Percentiles rank a stretch among this genome's conserved stretches.
Evolutionary conservation across 1,139 yeast genomes (phyloP).

Genomic region (Zygosaccharomyces sapae): DNA sequence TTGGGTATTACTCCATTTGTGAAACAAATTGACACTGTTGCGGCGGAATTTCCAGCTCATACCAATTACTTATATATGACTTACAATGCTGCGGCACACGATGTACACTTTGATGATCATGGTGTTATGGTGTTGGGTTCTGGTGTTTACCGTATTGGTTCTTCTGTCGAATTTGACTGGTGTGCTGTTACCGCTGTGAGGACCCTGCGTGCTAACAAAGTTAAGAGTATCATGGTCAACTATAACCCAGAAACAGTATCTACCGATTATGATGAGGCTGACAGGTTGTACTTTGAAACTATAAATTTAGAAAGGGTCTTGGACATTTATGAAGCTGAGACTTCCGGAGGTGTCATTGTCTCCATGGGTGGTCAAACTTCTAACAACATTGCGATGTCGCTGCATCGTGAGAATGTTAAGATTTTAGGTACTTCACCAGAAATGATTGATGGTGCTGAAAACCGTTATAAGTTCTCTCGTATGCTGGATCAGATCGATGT

Average conservation of each 20-base stretch:
- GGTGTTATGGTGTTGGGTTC: conserved; percentile 90
- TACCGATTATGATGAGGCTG: conserved; percentile 98
- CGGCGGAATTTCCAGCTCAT: conserved; percentile 97
- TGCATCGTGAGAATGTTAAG: conserved; percentile 93
- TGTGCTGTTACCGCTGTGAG: conserved; percentile 95
- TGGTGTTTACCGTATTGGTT: conserved; percentile 92
- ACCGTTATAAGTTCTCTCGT: conserved; percentile 95
- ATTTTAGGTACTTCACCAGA: conserved; percentile 96
- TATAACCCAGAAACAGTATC: conserved; percentile 98
- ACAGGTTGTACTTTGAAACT: conserved; percentile 92
- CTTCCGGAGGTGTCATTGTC: conserved; percentile 86
- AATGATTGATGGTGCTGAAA: conserved; percentile 98
- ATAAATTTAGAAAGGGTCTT: conserved; percentile 91
- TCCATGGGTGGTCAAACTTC: conserved; percentile 99
- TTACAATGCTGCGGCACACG: conserved; percentile 88
- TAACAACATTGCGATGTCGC: conserved; percentile 88
- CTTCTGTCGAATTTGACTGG: conserved; percentile 94
- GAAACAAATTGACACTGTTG: conserved; percentile 96
- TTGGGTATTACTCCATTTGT: conserved; percentile 88
- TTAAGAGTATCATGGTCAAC: conserved; percentile 94
- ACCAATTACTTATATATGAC: conserved; percentile 95
- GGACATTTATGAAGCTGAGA: conserved; percentile 92
- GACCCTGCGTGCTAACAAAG: conserved; percentile 81
- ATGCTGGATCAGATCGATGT: conserved; percentile 96
- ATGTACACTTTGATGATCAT: conserved; percentile 76